Evolutionary conservation across 495 filamentous ascomycete species (phyloP).

Genomic region (Achaetomiella virescens): DNA sequence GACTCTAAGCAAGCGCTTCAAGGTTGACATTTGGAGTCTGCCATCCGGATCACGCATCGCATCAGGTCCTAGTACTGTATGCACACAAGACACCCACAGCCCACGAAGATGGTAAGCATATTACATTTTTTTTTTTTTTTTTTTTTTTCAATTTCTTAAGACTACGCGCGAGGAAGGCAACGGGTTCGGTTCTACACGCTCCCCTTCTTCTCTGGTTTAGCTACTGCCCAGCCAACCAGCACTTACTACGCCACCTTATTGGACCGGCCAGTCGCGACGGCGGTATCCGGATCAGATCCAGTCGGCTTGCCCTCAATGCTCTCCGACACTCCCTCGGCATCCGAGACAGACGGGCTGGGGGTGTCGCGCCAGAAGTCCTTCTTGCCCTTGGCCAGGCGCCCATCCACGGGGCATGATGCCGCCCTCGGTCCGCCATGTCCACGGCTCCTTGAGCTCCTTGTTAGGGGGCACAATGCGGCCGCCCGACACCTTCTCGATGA

Average conservation of each 20-base stretch:
- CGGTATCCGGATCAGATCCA: conserved; percentile 5
- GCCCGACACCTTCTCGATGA: conserved; percentile 55
- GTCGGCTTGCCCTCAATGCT: conserved; percentile 7
- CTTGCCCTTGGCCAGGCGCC: conserved; percentile 55
- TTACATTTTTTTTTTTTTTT: no score
- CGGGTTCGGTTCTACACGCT: no score
- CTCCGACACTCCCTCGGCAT: conserved; percentile 17
- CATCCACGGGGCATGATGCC: conserved; percentile 68
- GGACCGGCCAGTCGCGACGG: not conserved
- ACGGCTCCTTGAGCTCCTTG: conserved; percentile 65
- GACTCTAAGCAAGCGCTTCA: no score
- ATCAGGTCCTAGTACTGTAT: no score
- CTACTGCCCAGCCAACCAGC: not conserved
- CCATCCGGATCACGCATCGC: no score
- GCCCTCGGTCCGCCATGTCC: conserved; percentile 62
- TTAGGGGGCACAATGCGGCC: conserved; percentile 67
- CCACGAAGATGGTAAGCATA: no score
- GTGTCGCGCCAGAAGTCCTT: conserved; percentile 30
- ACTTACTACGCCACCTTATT: conserved; percentile 5
- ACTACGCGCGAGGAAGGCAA: no score
- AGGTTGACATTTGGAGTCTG: no score
- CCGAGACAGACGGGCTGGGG: conserved; percentile 4
- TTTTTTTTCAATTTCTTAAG: no score
- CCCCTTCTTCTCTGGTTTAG: not conserved
- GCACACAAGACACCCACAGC: no score